These are phyloP conservation scores for Aureobasidium vineae DNA, from an alignment of 2,329 filamentous ascomycete genomes.

Conservation along the genomic window DNA sequence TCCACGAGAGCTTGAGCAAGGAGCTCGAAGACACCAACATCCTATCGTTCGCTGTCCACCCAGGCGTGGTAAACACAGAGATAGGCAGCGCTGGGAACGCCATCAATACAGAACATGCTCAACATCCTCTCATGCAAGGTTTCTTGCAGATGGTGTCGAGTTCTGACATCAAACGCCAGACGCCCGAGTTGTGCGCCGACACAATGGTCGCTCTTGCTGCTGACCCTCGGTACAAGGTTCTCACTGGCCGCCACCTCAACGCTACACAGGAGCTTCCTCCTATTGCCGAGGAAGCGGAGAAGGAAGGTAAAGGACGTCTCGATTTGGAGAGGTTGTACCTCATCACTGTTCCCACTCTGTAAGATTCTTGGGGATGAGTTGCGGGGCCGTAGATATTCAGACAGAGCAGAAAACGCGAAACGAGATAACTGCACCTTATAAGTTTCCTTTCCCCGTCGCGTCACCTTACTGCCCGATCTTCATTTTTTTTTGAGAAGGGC, in stretches of 20 bases:
- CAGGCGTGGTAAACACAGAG: slow-evolving; percentile 30
- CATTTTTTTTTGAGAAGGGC: too few species aligned
- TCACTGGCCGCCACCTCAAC: slow-evolving; percentile 31
- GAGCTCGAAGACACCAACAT: slow-evolving; percentile 22
- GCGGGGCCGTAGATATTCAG: too few species aligned
- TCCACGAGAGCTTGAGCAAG: slow-evolving; percentile 28
- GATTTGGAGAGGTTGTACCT: slow-evolving; percentile 30
- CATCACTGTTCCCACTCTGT: slow-evolving; percentile 7
- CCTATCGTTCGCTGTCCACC: slow-evolving; percentile 30
- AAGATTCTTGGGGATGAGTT: neutral
- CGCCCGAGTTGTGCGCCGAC: slow-evolving; percentile 29
- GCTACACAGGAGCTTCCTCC: slow-evolving; percentile 29
- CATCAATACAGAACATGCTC: slow-evolving; percentile 28
- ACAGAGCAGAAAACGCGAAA: too few species aligned
- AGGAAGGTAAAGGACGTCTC: slow-evolving; percentile 29
- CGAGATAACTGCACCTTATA: too few species aligned
- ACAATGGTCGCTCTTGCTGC: slow-evolving; percentile 30
- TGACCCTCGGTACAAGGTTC: slow-evolving; percentile 29
- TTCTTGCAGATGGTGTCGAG: slow-evolving; percentile 20
- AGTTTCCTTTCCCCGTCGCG: too few species aligned
- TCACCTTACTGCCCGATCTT: too few species aligned
- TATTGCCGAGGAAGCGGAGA: slow-evolving; percentile 30
- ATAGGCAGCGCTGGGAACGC: slow-evolving; percentile 28
- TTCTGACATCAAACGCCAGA: slow-evolving; percentile 25
- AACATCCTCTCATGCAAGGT: slow-evolving; percentile 27